Evolutionary conservation across 345 rosid genomes (phyloP), one percentile per base, ranked within the genome.

Genomic region (Populus nigra): DNA sequence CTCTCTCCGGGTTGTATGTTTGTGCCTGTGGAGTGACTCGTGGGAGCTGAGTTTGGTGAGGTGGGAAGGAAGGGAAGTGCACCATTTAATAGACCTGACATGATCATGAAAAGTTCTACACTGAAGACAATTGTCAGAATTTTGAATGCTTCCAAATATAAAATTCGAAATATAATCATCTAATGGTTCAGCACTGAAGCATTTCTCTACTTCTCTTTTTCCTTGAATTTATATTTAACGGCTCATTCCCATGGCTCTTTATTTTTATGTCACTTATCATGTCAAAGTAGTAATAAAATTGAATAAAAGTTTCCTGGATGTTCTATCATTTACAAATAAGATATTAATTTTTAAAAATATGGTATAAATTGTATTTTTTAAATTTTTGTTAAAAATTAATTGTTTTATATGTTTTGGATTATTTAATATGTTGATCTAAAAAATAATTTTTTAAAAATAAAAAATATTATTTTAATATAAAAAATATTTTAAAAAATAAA

Each of bases 121-220:
- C 49, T 70, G 50, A 62, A 23, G 69, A 71, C 43, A 57, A 61
- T 11, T 45, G 27, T 76, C 67, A 68, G n/a, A 78, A n/a, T 81
- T 75, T 76, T 59, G 59, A 76, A 76, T 78, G 77, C 75, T 77
- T 84, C 77, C 76, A 79, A 79, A 82, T 86, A 84, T 77, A 81
- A 81, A 81, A 79, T 77, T 74, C 78, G 69, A 47, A 73, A 45
- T 67, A 69, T 47, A 25, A 74, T 70, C 71, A 71, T 69, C 62
- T 22, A 66, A 33, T 68, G 80, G 79, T 73, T 70, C 80, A 49
- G 27, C 74, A 65, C 76, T 72, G 75, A 20, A 69, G 63, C 63
- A 41, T 77, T 35, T 71, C 39, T 73, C 29, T 9, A 10, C 47
- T 27, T 62, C 47, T 61, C 47, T 61, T 77, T 72, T 29, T 68